Conservation (phyloP, 345 rosid species). For the Leavenworthia alabamica region DNA sequence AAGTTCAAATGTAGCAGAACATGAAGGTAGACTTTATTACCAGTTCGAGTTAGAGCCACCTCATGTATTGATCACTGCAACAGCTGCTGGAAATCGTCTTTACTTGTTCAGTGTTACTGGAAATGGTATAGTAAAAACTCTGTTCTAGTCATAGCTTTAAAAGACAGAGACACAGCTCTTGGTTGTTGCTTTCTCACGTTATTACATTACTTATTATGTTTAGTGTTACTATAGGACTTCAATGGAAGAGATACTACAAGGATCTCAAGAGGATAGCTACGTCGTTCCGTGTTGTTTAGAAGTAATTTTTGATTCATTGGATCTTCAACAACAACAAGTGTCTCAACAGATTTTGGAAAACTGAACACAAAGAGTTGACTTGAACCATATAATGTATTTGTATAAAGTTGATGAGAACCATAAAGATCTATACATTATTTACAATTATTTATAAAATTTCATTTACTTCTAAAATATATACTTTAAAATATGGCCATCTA, state of each 20-base stretch:
- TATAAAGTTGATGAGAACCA: no score
- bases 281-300: constrained; percentile 73
- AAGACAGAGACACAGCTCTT: background rate
- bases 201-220: background rate
- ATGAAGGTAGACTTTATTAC: constrained; percentile 71
- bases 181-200: background rate
- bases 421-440: no score
- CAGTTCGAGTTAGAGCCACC: constrained; percentile 92
- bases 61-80: constrained; percentile 80
- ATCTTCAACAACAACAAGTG: background rate
- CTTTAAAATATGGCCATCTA: no score
- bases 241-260: constrained; percentile 89
- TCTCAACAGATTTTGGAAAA: background rate
- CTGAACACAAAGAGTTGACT: background rate
- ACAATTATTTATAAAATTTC: no score
- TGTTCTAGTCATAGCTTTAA: background rate
- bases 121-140: constrained; percentile 38
- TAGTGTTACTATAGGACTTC: constrained; percentile 53
- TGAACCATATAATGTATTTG: no score
- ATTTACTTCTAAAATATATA: no score
- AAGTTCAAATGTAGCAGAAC: constrained; percentile 59
- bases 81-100: constrained; percentile 92
- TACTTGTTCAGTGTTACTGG: constrained; percentile 73
- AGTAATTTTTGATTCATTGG: background rate
- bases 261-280: constrained; percentile 83